These are phyloP conservation scores for Acacia confusa DNA, from an alignment of 306 rosid species.

Conservation along the genomic window DNA sequence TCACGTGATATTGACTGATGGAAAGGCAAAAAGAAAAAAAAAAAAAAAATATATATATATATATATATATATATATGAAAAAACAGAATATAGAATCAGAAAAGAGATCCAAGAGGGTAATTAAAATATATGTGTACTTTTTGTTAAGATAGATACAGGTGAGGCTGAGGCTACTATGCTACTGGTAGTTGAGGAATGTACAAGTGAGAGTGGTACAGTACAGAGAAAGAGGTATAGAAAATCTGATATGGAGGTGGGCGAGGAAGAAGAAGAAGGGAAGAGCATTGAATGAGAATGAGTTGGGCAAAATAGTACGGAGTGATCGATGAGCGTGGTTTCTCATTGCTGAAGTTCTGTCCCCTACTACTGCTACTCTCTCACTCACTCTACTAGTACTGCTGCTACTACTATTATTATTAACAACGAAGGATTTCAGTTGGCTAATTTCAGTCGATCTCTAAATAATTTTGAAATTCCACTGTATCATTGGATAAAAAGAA, in stretches of 20 bases:
- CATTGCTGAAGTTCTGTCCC: background rate
- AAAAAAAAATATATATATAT: no score
- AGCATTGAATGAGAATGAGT: background rate
- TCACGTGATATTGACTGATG: slow-evolving; percentile 46
- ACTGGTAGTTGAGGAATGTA: background rate
- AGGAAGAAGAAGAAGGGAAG: background rate
- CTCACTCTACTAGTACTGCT: background rate
- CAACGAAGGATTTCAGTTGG: no score
- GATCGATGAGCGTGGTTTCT: background rate
- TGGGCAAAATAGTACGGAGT: background rate
- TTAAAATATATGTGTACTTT: background rate
- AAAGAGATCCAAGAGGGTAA: background rate
- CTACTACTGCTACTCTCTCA: background rate
- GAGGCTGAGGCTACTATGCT: background rate
- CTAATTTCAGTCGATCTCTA: no score
- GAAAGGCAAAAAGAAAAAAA: background rate
- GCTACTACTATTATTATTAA: no score
- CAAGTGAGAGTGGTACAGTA: background rate
- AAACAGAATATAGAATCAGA: background rate
- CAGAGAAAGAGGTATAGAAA: background rate
- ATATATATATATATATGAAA: no score
- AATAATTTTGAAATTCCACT: no score
- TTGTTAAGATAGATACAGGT: background rate
- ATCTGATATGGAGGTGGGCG: background rate
- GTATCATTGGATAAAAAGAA: no score